Evolutionary conservation across 2,329 filamentous ascomycete genomes (phyloP).

Genomic region (Arthrobotrys sinensis): DNA sequence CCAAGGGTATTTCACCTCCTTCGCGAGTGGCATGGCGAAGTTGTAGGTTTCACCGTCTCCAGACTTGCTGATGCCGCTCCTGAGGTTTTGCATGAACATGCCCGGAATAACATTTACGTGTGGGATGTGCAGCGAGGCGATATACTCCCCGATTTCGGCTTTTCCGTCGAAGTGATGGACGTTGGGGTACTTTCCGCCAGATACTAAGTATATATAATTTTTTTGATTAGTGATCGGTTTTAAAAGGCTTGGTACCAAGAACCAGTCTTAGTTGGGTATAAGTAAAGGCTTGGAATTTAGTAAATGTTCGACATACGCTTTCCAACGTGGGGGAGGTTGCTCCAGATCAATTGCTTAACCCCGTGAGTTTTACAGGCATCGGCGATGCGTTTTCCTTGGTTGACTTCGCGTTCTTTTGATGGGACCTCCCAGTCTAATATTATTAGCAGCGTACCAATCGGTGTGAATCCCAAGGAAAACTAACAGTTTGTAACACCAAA

Average conservation of each 20-base stretch:
- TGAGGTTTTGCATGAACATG: constrained; percentile 73
- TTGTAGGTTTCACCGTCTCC: constrained; percentile 58
- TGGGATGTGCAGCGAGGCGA: constrained; percentile 70
- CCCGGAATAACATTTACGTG: constrained; percentile 73
- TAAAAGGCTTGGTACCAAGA: constrained; percentile 1
- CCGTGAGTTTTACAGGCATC: constrained; percentile 66
- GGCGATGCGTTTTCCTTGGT: constrained; percentile 73
- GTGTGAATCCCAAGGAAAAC: not conserved
- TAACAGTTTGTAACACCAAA: constrained; percentile 62
- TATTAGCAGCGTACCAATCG: constrained; percentile 18
- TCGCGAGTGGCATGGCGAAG: constrained; percentile 61
- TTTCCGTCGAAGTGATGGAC: constrained; percentile 74
- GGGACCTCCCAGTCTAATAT: constrained; percentile 57
- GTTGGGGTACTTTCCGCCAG: constrained; percentile 64
- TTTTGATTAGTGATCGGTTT: constrained; percentile 26
- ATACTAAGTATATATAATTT: constrained; percentile 28
- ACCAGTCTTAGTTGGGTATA: not conserved
- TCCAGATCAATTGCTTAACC: constrained; percentile 66
- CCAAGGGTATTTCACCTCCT: constrained; percentile 67
- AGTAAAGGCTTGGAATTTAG: not conserved
- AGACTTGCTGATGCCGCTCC: constrained; percentile 26
- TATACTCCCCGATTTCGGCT: constrained; percentile 73
- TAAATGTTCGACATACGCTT: constrained; percentile 56
- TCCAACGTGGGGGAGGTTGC: constrained; percentile 65
- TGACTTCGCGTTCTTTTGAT: constrained; percentile 61